These are phyloP conservation scores for Entoloma clypeatum DNA, from an alignment of 1,284 basidiomycete species.

Conservation along the genomic window DNA sequence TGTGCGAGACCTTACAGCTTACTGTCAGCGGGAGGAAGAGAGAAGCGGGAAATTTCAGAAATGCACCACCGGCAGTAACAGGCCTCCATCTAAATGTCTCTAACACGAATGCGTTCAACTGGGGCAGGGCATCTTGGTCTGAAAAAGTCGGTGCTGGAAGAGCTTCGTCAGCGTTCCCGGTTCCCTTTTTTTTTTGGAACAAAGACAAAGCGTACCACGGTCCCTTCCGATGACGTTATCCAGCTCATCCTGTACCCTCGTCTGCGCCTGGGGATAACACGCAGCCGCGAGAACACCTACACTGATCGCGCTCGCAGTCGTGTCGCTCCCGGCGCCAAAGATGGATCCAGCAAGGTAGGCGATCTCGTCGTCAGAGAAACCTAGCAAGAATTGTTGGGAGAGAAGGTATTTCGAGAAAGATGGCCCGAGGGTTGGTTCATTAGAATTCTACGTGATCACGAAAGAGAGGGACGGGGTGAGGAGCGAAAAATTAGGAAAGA, in stretches of 20 bases:
- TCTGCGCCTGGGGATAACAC: slow-evolving; percentile 51
- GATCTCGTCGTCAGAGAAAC: slow-evolving; percentile 49
- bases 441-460: slow-evolving; percentile 23
- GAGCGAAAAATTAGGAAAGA: background rate
- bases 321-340: slow-evolving; percentile 64
- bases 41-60: background rate
- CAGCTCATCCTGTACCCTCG: slow-evolving; percentile 55
- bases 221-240: slow-evolving; percentile 55
- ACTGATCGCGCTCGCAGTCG: slow-evolving; percentile 56
- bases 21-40: background rate
- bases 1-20: slow-evolving; percentile 46
- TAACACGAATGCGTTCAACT: slow-evolving; percentile 57
- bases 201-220: slow-evolving; percentile 35
- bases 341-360: slow-evolving; percentile 59
- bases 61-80: slow-evolving; percentile 45
- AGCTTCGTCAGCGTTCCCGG: too few species aligned
- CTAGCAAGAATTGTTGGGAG: slow-evolving; percentile 47
- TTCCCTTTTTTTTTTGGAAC: background rate
- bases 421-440: slow-evolving; percentile 12
- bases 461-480: background rate
- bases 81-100: slow-evolving; percentile 67
- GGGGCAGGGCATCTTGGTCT: slow-evolving; percentile 49
- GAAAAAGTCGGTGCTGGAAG: slow-evolving; percentile 45
- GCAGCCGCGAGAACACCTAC: slow-evolving; percentile 62
- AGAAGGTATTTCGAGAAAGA: slow-evolving; percentile 58